A percentile compares a stretch with the other conserved stretches of the same genome.
Evolutionary conservation across 2,329 filamentous ascomycete genomes (phyloP).

Genomic region (Colletotrichum sp.): DNA sequence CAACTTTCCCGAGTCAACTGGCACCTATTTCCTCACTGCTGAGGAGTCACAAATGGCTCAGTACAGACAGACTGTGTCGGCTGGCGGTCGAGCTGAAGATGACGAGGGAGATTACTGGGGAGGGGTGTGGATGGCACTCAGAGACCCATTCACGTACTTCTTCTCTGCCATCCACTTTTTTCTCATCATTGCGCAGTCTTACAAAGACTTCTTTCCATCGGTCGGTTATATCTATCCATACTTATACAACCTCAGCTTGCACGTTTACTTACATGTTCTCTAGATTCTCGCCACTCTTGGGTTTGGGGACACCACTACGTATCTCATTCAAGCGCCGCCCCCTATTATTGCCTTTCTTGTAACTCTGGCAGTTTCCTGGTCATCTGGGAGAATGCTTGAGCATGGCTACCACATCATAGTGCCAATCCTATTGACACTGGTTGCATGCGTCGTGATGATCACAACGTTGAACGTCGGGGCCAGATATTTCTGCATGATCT

Average conservation of each 20-base stretch:
- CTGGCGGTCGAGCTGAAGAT: conserved; percentile 38
- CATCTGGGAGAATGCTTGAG: conserved; percentile 40
- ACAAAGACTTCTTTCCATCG: conserved; percentile 50
- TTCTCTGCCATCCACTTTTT: conserved; percentile 44
- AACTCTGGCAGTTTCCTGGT: conserved; percentile 41
- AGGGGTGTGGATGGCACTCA: conserved; percentile 36
- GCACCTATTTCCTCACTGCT: conserved; percentile 34
- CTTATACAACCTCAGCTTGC: not conserved
- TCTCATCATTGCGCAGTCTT: conserved; percentile 46
- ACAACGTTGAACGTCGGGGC: conserved; percentile 43
- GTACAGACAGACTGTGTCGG: conserved; percentile 37
- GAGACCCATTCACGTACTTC: conserved; percentile 41
- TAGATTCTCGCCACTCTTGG: conserved; percentile 34
- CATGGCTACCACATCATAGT: conserved; percentile 45
- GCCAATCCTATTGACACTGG: conserved; percentile 38
- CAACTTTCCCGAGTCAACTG: conserved; percentile 39
- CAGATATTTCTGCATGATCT: conserved; percentile 46
- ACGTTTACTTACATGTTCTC: not conserved
- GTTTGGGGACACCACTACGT: conserved; percentile 34
- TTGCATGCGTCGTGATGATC: conserved; percentile 47
- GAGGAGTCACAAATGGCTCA: conserved; percentile 44
- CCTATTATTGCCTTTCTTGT: conserved; percentile 46
- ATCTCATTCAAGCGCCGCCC: conserved; percentile 45
- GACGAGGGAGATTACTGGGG: conserved; percentile 44
- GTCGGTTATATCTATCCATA: conserved; percentile 6